A percentile compares a stretch with the other conserved stretches of the same genome.
Evolutionary conservation across 148 eudicot genomes (phyloP).

Genomic region (Vaccinium macrocarpon): DNA sequence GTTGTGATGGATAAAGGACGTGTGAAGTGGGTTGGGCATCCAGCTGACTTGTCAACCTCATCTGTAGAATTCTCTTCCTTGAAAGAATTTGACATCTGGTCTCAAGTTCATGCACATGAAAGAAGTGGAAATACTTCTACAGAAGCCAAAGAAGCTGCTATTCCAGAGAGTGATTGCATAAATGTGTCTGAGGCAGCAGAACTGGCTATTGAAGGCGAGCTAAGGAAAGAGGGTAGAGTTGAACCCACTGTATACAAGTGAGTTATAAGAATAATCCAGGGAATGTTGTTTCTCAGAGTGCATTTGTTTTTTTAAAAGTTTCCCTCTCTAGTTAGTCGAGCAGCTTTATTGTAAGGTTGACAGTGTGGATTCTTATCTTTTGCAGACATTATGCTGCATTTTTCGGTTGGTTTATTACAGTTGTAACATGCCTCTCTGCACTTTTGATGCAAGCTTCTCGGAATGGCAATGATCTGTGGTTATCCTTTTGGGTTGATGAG

Average conservation of each 20-base stretch:
- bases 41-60: slow-evolving; percentile 47
- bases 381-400: slow-evolving; percentile 89
- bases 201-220: slow-evolving; percentile 50
- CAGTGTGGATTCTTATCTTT: slow-evolving; percentile 17
- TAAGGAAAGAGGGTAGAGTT: slow-evolving; percentile 88
- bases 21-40: slow-evolving; percentile 71
- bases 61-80: slow-evolving; percentile 36
- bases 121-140: slow-evolving; percentile 24
- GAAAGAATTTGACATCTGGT: slow-evolving; percentile 31
- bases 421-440: slow-evolving; percentile 67
- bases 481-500: slow-evolving; percentile 93
- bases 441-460: slow-evolving; percentile 92
- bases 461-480: slow-evolving; percentile 95
- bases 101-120: slow-evolving; percentile 29
- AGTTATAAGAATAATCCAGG: slow-evolving; percentile 16
- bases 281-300: slow-evolving; percentile 1
- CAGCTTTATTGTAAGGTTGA: background rate
- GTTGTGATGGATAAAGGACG: slow-evolving; percentile 79
- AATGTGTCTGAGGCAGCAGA: slow-evolving; percentile 39
- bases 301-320: background rate
- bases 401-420: slow-evolving; percentile 74
- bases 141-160: slow-evolving; percentile 20
- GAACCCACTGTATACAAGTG: slow-evolving; percentile 75
- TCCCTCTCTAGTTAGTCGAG: background rate
- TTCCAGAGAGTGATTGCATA: slow-evolving; percentile 34